Percentiles rank a stretch among this genome's conserved stretches.
phyloP scores from a whole-genome alignment of 805 yeast species.

The Ogataea minuta region DNA sequence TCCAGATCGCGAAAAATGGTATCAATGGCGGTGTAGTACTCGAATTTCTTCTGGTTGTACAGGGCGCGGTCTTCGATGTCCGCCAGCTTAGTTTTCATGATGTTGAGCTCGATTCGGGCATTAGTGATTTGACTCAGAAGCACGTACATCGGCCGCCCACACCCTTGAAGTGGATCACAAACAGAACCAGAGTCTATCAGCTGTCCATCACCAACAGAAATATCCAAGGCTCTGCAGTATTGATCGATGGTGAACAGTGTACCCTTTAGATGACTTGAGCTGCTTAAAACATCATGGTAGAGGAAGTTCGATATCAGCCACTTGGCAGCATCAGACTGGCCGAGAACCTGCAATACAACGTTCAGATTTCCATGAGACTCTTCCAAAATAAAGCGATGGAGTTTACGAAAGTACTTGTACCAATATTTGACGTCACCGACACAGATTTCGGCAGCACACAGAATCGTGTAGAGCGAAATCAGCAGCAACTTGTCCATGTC shows the following conservation, averaged over 20 bases:
- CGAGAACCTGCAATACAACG: conserved; percentile 21
- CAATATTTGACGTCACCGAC: conserved; percentile 25
- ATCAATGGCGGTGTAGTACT: conserved; percentile 9
- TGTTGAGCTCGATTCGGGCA: conserved; percentile 11
- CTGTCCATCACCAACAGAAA: conserved; percentile 2
- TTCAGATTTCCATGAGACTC: conserved; percentile 29
- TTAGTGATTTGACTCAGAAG: conserved; percentile 39
- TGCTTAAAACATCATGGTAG: conserved; percentile 39
- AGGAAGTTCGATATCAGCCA: conserved; percentile 37
- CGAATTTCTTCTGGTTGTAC: conserved; percentile 3
- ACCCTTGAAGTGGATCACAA: conserved; percentile 41
- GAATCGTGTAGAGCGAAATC: conserved; percentile 21
- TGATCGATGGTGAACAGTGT: conserved; percentile 33
- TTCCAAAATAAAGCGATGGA: conserved; percentile 24
- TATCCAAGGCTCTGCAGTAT: conserved; percentile 30
- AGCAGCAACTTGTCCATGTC: conserved; percentile 17
- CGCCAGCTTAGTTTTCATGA: conserved; percentile 5
- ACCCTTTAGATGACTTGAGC: conserved; percentile 34
- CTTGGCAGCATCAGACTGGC: conserved; percentile 32
- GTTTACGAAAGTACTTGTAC: conserved; percentile 16
- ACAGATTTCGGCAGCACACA: conserved; percentile 29
- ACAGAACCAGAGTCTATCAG: conserved; percentile 16
- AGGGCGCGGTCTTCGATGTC: not conserved
- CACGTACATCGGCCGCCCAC: conserved; percentile 37
- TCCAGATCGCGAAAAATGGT: conserved; percentile 13